Conservation (phyloP, 305 asterid species). For the Fraxinus angustifolia region DNA sequence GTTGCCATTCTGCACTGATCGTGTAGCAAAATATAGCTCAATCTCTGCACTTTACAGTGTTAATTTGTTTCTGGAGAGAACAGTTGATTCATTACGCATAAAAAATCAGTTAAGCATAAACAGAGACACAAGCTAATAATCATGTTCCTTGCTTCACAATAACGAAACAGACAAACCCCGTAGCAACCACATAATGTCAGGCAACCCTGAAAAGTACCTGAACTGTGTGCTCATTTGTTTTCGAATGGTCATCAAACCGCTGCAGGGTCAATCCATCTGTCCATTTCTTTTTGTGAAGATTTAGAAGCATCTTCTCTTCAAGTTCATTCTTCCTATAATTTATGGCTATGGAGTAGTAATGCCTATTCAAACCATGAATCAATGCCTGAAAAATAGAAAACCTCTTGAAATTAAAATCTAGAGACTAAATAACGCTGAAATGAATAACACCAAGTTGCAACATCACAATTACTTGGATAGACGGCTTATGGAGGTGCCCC, state of each 20-base stretch:
- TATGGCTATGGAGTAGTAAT: constrained; percentile 92
- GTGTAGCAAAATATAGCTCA: background rate
- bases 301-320: constrained; percentile 96
- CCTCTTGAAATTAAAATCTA: constrained; percentile 14
- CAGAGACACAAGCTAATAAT: background rate
- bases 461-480: constrained; percentile 27
- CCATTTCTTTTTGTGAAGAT: constrained; percentile 97
- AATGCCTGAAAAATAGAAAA: constrained; percentile 60
- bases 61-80: background rate
- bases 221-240: constrained; percentile 90
- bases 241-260: constrained; percentile 86
- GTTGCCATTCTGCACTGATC: background rate
- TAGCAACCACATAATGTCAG: background rate
- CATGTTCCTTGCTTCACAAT: background rate
- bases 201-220: constrained; percentile 44
- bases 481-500: constrained; percentile 34
- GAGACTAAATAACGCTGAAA: background rate
- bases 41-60: background rate
- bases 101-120: background rate
- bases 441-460: background rate
- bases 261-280: constrained; percentile 86
- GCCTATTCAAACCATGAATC: constrained; percentile 94
- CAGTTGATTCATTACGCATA: background rate
- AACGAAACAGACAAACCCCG: background rate
- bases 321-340: constrained; percentile 95